Percentiles rank a stretch among this genome's conserved stretches.
phyloP scores from a whole-genome alignment of 345 rosid genomes.

The Aethionema arabicum region DNA sequence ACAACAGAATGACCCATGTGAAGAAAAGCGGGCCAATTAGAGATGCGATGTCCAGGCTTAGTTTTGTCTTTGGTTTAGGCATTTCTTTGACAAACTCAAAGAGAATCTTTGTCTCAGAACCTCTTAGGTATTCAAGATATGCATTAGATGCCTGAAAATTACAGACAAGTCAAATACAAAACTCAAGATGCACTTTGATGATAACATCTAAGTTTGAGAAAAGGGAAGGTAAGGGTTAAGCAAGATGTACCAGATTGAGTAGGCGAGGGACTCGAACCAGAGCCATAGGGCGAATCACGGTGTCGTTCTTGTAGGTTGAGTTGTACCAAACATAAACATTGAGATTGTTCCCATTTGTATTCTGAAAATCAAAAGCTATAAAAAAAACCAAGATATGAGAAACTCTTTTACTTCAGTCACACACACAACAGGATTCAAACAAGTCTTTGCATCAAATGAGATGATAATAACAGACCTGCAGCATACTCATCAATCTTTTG shows the following conservation, averaged over 20 bases:
- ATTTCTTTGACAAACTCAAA: slow-evolving; percentile 80
- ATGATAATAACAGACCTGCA: slow-evolving; percentile 52
- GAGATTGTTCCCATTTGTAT: slow-evolving; percentile 53
- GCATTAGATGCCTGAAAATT: slow-evolving; percentile 74
- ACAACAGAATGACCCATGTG: slow-evolving; percentile 47
- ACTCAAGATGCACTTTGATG: slow-evolving; percentile 5
- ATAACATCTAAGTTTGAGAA: neutral
- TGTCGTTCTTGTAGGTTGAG: slow-evolving; percentile 55
- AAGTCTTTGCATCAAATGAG: slow-evolving; percentile 3
- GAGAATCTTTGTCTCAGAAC: slow-evolving; percentile 53
- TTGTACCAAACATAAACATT: slow-evolving; percentile 87
- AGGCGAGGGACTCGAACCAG: slow-evolving; percentile 71
- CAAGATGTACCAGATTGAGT: slow-evolving; percentile 65
- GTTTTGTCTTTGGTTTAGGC: slow-evolving; percentile 55
- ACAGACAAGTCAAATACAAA: neutral
- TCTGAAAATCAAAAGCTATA: slow-evolving; percentile 86
- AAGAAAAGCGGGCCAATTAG: slow-evolving; percentile 85
- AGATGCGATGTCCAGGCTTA: slow-evolving; percentile 66
- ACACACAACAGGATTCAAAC: neutral
- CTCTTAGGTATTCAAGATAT: slow-evolving; percentile 60
- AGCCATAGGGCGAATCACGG: slow-evolving; percentile 31
- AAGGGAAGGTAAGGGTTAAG: neutral
- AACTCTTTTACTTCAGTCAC: neutral
- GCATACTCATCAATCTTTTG: slow-evolving; percentile 68
- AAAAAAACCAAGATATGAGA: slow-evolving; percentile 1